Conservation (phyloP, 176 grass and related monocot species). For the Triticum aestivum region IWGSC_CS_RefSeq_v2.1 NC_057808.1:521125273-521125772, state of each 20-base stretch:
- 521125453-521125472: not conserved
- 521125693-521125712: constrained; percentile 1
- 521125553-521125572: not conserved
- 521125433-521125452: not conserved
- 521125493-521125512: not conserved
- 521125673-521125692: constrained; percentile 12
- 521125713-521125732: constrained; percentile 7
- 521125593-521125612: not conserved
- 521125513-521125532: not conserved
- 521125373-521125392: constrained; percentile 20
- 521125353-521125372: not conserved
- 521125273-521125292: not conserved
- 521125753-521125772: constrained; percentile 3
- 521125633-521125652: constrained; percentile 8
- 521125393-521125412: not conserved
- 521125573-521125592: not conserved
- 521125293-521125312: not conserved
- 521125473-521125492: not conserved
- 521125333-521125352: not conserved
- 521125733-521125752: constrained; percentile 3
- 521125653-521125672: constrained; percentile 9
- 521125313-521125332: constrained; percentile 17
- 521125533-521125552: constrained; percentile 7
- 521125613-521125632: not conserved
- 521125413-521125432: not conserved